Conservation (phyloP, 2,329 filamentous ascomycete genomes). For the Botrytis paeoniae region DNA sequence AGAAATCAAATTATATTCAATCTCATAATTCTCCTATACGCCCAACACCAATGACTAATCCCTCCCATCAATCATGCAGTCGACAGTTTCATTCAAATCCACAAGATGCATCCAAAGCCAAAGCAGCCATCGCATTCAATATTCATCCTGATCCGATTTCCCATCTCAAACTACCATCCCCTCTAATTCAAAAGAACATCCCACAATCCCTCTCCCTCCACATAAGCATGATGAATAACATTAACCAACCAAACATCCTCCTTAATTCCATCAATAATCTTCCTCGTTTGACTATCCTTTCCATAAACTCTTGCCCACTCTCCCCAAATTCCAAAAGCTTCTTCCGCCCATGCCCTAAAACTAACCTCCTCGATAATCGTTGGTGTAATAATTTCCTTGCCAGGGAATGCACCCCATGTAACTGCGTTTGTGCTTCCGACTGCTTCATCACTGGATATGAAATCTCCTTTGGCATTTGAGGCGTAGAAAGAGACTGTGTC, state of each 20-base stretch:
- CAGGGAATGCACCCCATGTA: constrained; percentile 93
- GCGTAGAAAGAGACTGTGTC: constrained; percentile 84
- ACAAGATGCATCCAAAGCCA: background rate
- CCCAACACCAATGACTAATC: background rate
- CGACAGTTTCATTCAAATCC: background rate
- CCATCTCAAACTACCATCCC: background rate
- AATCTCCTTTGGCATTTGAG: constrained; percentile 73
- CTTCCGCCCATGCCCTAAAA: constrained; percentile 90
- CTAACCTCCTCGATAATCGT: constrained; percentile 96
- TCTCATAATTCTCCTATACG: background rate
- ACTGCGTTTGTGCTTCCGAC: constrained; percentile 76
- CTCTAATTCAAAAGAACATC: constrained; percentile 50
- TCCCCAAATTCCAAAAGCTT: constrained; percentile 91
- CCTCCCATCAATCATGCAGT: background rate
- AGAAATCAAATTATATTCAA: background rate
- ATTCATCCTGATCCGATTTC: background rate
- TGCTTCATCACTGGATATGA: constrained; percentile 61
- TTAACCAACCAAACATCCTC: constrained; percentile 86
- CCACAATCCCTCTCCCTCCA: constrained; percentile 72
- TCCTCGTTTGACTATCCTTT: constrained; percentile 62
- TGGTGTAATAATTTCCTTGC: constrained; percentile 93
- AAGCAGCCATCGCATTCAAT: background rate
- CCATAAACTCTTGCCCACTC: constrained; percentile 91
- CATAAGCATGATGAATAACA: constrained; percentile 77
- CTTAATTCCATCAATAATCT: constrained; percentile 64